Evolutionary conservation across 108 stramenopile genomes (phyloP), one percentile per base, ranked within the genome.

Genomic region (Fistulifera solaris): DNA sequence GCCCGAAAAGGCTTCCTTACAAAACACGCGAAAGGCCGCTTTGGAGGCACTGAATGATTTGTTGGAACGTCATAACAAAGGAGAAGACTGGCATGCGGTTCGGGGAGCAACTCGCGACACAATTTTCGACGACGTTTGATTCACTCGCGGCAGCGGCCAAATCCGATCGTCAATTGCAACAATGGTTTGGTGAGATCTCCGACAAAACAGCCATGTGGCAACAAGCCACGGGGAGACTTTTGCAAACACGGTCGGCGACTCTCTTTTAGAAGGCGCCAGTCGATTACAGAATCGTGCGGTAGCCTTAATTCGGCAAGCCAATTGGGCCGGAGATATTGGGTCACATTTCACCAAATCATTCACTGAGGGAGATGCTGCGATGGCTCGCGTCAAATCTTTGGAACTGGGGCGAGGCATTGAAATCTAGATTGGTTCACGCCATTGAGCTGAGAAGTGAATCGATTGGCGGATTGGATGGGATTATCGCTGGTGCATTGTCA

Each of bases 351-450:
- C 81, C 10, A 80, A 83, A 23, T 83, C 86, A 1, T 87, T 93
- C 51, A 88, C 85, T 0, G 92, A 93, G 59, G 85, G 85, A 25
- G 92, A 93, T 64, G 77, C 84, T 43, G 87, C 87, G n/a, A 78
- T 83, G 57, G 83, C 87, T 2, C 67, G 85, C 47, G 65, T 93
- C 14, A 93, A 93, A 59, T 77, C 83, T 0, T 74, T 93, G 52
- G 85, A 89, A 66, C 71, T 93, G 52, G n/a, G 92, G 87, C 6
- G 85, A 89, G 66, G 76, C 78, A 17, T 77, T 93, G 3, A 65
- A 78, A 27, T 47, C 64, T 52, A 75, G 87, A n/a, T 58, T 93
- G 15, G 78, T 89, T 17, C 56, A 66, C 28, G 87, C 87, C 2
- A 87, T 93, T 59, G 92, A 93, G 68, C 58, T 89, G 16, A 68